Evolutionary conservation across 805 yeast genomes (phyloP).

Genomic region (Candida quercuum): DNA sequence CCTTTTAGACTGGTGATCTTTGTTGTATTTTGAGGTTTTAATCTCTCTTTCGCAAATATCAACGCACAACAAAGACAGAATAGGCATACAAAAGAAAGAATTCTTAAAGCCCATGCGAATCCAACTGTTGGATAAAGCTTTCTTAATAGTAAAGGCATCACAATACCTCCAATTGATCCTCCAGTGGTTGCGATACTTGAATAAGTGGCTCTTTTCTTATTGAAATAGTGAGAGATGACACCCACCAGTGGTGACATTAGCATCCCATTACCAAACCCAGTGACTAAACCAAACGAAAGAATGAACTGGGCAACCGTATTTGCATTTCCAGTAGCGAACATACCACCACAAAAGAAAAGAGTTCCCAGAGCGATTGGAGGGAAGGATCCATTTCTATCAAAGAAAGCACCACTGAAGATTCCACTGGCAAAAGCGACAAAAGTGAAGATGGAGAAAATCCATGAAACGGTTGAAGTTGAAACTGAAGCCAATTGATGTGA

Average conservation of each 20-base stretch:
- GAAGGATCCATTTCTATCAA: conserved; percentile 56
- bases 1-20: conserved; percentile 1
- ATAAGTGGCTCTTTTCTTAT: conserved; percentile 52
- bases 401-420: conserved; percentile 51
- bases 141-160: conserved; percentile 50
- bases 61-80: conserved; percentile 32
- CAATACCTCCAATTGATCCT: conserved; percentile 52
- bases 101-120: conserved; percentile 55
- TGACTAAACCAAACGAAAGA: conserved; percentile 47
- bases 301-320: conserved; percentile 54
- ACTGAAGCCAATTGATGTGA: conserved; percentile 46
- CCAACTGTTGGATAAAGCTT: conserved; percentile 46
- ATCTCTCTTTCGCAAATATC: conserved; percentile 36
- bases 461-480: conserved; percentile 47
- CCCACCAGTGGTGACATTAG: conserved; percentile 58
- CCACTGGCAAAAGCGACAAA: conserved; percentile 48
- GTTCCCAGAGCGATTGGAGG: conserved; percentile 41
- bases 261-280: conserved; percentile 57
- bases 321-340: conserved; percentile 54
- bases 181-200: conserved; percentile 46
- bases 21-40: conserved; percentile 18
- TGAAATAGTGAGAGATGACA: conserved; percentile 63
- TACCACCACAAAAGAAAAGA: conserved; percentile 41
- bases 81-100: conserved; percentile 42
- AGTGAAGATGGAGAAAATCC: conserved; percentile 64